A percentile compares a stretch with the other conserved stretches of the same genome.
phyloP scores from a whole-genome alignment of 257 asterid species.

The Gentiana macrophylla region DNA sequence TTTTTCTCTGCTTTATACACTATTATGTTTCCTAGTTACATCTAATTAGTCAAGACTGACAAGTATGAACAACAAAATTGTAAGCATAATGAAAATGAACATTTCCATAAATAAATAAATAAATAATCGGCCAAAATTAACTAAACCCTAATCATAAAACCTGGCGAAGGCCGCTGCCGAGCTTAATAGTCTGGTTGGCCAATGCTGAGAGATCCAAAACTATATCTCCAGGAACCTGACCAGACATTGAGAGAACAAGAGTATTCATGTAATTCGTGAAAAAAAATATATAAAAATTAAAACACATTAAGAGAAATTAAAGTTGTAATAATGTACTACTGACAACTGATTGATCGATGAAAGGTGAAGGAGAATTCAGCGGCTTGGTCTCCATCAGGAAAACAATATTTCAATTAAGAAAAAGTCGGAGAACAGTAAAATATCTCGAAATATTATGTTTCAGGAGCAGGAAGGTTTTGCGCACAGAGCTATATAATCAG shows the following conservation, averaged over 20 bases:
- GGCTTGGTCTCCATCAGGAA: conserved; percentile 32
- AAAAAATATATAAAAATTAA: neutral
- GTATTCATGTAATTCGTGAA: neutral
- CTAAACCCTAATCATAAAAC: conserved; percentile 34
- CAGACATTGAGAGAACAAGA: neutral
- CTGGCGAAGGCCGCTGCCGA: conserved; percentile 92
- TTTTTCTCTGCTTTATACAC: too few species aligned
- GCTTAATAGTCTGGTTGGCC: conserved; percentile 72
- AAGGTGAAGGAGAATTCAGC: conserved; percentile 20
- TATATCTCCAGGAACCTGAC: conserved; percentile 84
- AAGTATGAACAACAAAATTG: too few species aligned
- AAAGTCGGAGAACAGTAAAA: too few species aligned
- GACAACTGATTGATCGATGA: conserved; percentile 51
- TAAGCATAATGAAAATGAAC: neutral
- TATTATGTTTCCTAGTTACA: too few species aligned
- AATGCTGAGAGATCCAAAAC: conserved; percentile 71
- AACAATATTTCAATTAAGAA: too few species aligned
- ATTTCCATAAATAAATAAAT: too few species aligned
- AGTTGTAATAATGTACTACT: neutral
- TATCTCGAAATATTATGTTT: too few species aligned
- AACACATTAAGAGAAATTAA: neutral
- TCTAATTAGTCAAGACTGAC: too few species aligned
- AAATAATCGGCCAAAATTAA: neutral
- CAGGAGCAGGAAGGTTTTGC: too few species aligned
- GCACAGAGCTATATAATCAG: too few species aligned